These are phyloP conservation scores for Dryadomyces quercivorus DNA, from an alignment of 2,329 filamentous ascomycete genomes.

Conservation along the genomic window DNA sequence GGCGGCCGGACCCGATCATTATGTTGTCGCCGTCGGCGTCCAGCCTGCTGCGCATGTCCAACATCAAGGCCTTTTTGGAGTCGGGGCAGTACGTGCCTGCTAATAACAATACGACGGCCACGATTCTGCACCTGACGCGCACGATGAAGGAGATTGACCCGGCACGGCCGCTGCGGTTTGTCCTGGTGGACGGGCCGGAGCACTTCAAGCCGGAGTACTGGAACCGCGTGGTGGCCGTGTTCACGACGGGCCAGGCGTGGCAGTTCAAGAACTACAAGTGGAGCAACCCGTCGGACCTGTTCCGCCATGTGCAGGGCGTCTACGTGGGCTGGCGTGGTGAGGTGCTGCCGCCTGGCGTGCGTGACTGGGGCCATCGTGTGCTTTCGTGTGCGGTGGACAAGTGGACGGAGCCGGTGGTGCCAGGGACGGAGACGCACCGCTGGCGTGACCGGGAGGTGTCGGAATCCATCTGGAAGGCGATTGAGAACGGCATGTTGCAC, in stretches of 20 bases:
- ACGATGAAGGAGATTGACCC: constrained; percentile 59
- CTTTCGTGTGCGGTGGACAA: constrained; percentile 72
- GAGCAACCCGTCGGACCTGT: constrained; percentile 77
- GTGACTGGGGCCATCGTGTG: constrained; percentile 77
- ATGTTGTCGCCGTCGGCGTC: constrained; percentile 93
- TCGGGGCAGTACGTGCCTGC: constrained; percentile 70
- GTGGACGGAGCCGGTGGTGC: constrained; percentile 46
- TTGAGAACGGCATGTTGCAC: constrained; percentile 77
- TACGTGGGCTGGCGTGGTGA: constrained; percentile 90
- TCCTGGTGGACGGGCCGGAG: constrained; percentile 84
- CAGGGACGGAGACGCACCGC: constrained; percentile 36
- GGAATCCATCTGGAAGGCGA: constrained; percentile 79
- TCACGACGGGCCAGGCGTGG: constrained; percentile 95
- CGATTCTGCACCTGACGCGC: constrained; percentile 78
- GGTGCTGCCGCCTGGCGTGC: constrained; percentile 62
- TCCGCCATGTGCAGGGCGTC: constrained; percentile 75
- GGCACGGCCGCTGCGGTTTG: constrained; percentile 71
- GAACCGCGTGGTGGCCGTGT: constrained; percentile 88
- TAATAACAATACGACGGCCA: constrained; percentile 56
- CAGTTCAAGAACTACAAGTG: constrained; percentile 99
- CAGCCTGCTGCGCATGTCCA: constrained; percentile 86
- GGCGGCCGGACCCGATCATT: constrained; percentile 73
- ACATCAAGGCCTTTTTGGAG: constrained; percentile 89
- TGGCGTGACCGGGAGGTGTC: constrained; percentile 91
- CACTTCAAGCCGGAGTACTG: constrained; percentile 98